Evolutionary conservation across 2,329 filamentous ascomycete species (phyloP).

Genomic region (Botrytis sinoallii): DNA sequence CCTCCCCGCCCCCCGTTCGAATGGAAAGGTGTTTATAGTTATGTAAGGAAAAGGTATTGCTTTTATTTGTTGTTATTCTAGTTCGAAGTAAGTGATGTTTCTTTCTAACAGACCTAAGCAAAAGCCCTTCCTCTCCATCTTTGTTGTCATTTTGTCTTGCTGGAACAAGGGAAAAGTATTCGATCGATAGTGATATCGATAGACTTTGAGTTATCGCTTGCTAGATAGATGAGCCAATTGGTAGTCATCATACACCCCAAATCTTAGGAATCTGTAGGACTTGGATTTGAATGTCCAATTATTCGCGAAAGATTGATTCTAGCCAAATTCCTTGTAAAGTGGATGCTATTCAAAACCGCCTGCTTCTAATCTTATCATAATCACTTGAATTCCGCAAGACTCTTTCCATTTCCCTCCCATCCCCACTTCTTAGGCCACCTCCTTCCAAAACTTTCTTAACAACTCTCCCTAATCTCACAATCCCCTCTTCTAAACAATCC

Average conservation of each 20-base stretch:
- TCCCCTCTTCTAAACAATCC: constrained; percentile 61
- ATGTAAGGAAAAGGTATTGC: too few relatives aligned
- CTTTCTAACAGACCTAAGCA: too few relatives aligned
- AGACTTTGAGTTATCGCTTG: neutral
- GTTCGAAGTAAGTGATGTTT: too few relatives aligned
- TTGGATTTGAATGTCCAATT: neutral
- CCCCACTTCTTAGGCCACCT: neutral
- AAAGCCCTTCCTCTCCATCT: too few relatives aligned
- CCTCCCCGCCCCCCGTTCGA: too few relatives aligned
- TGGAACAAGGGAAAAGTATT: too few relatives aligned
- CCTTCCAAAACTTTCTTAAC: constrained; percentile 34
- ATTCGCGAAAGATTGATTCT: neutral
- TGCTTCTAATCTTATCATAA: neutral
- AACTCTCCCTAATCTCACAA: constrained; percentile 58
- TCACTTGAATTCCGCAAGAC: neutral
- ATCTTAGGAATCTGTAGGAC: neutral
- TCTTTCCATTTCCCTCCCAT: neutral
- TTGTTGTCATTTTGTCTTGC: too few relatives aligned
- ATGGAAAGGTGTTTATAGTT: too few relatives aligned
- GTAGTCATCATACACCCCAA: neutral
- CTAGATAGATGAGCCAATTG: too few relatives aligned
- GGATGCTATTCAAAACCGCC: neutral
- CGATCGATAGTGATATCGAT: neutral
- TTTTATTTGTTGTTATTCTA: too few relatives aligned
- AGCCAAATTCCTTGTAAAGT: neutral